Conservation (phyloP, 768 basidiomycete species). For the Leccinum longicurvipes region DNA sequence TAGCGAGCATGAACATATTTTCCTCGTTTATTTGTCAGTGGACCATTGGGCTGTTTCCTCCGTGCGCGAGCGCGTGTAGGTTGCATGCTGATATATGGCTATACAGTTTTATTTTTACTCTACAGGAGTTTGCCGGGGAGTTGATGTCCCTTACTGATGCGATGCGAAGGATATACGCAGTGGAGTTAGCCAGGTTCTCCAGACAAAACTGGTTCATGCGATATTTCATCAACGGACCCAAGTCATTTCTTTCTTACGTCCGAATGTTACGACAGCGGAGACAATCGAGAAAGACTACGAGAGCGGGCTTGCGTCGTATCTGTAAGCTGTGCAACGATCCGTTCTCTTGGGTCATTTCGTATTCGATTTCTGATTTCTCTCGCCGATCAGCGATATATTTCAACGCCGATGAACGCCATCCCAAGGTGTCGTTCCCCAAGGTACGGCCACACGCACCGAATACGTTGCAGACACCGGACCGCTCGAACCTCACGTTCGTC, state of each 20-base stretch:
- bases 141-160: slow-evolving; percentile 78
- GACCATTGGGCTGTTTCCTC: background rate
- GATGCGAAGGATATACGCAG: slow-evolving; percentile 72
- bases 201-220: slow-evolving; percentile 40
- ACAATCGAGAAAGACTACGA: slow-evolving; percentile 11
- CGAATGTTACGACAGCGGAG: slow-evolving; percentile 13
- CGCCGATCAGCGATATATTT: slow-evolving; percentile 47
- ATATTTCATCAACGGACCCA: slow-evolving; percentile 28
- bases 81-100: slow-evolving; percentile 8
- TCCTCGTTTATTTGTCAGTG: slow-evolving; percentile 90
- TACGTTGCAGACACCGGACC: slow-evolving; percentile 76
- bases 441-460: slow-evolving; percentile 80
- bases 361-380: slow-evolving; percentile 7
- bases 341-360: background rate
- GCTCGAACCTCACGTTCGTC: slow-evolving; percentile 52
- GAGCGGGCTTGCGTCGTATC: slow-evolving; percentile 34
- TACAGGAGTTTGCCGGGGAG: slow-evolving; percentile 92
- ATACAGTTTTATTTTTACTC: slow-evolving; percentile 87
- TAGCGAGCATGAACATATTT: slow-evolving; percentile 76
- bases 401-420: slow-evolving; percentile 43
- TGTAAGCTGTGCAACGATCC: slow-evolving; percentile 34
- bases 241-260: slow-evolving; percentile 21
- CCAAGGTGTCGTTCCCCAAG: slow-evolving; percentile 73
- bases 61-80: background rate
- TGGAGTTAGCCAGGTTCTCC: slow-evolving; percentile 49